phyloP scores from a whole-genome alignment of 2,329 filamentous ascomycete species.

The Scolecobasidium constrictum region DNA sequence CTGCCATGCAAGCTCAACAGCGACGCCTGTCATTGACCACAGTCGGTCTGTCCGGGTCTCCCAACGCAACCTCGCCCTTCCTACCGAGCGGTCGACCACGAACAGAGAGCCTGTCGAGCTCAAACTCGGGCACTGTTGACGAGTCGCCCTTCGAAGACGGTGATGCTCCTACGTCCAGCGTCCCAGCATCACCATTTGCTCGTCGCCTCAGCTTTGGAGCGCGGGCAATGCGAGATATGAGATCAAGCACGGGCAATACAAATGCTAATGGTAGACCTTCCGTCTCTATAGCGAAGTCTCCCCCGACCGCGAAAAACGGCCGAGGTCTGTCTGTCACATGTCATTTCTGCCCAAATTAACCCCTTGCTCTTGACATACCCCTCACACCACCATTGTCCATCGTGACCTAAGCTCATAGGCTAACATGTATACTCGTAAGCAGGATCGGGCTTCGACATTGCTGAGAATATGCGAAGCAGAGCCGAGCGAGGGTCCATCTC shows the following conservation, averaged over 20 bases:
- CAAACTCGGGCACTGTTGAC: slow-evolving; percentile 35
- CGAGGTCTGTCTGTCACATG: slow-evolving; percentile 40
- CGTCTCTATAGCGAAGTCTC: slow-evolving; percentile 33
- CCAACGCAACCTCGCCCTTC: slow-evolving; percentile 31
- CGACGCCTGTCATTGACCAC: slow-evolving; percentile 39
- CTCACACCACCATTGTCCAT: neutral
- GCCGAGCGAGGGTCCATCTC: slow-evolving; percentile 65
- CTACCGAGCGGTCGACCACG: slow-evolving; percentile 25
- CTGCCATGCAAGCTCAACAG: slow-evolving; percentile 37
- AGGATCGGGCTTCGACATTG: slow-evolving; percentile 96
- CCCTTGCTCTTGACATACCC: slow-evolving; percentile 1
- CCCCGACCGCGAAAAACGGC: slow-evolving; percentile 44
- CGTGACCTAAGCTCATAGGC: slow-evolving; percentile 40
- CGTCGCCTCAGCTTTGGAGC: slow-evolving; percentile 86
- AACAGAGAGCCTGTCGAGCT: slow-evolving; percentile 36
- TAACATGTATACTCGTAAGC: slow-evolving; percentile 51
- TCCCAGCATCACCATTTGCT: slow-evolving; percentile 62
- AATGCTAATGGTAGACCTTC: slow-evolving; percentile 44
- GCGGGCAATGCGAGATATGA: slow-evolving; percentile 60
- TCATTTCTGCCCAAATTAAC: slow-evolving; percentile 2
- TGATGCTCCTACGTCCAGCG: slow-evolving; percentile 46
- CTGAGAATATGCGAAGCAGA: slow-evolving; percentile 85
- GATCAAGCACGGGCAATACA: slow-evolving; percentile 14
- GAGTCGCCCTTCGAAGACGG: slow-evolving; percentile 44
- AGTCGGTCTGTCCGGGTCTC: slow-evolving; percentile 34